Evolutionary conservation across 768 basidiomycete genomes (phyloP).

Genomic region (Trametes cubensis): DNA sequence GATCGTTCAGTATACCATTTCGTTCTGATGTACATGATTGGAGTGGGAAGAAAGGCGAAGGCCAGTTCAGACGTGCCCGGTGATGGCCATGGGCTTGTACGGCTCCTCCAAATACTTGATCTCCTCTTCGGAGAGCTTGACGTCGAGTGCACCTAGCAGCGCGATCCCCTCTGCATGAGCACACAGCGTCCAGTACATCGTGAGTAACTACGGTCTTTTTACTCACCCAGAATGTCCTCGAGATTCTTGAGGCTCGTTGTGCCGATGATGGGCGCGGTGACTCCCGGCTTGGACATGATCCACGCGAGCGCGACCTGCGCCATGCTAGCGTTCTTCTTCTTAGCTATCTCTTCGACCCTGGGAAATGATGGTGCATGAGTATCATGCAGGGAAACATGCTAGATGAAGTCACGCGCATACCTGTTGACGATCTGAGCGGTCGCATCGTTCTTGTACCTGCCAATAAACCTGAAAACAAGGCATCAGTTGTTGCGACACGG

Average conservation of each 20-base stretch:
- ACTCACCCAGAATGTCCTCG: conserved; percentile 39
- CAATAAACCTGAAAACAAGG: neutral
- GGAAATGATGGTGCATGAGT: neutral
- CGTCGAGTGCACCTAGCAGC: conserved; percentile 44
- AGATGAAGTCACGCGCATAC: neutral
- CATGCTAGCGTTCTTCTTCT: conserved; percentile 39
- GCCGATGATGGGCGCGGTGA: conserved; percentile 33
- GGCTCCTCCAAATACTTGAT: conserved; percentile 56
- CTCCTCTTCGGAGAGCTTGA: conserved; percentile 59
- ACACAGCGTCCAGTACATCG: no score
- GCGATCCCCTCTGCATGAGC: neutral
- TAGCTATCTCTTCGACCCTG: conserved; percentile 44
- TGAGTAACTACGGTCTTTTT: conserved; percentile 8
- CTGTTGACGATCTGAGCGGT: conserved; percentile 41
- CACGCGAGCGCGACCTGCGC: conserved; percentile 42
- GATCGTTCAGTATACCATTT: no score
- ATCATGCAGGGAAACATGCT: conserved; percentile 13
- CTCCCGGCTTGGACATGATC: conserved; percentile 33
- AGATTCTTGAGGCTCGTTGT: conserved; percentile 39
- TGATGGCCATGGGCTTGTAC: conserved; percentile 47
- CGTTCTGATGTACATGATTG: no score
- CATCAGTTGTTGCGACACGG: neutral
- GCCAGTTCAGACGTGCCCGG: neutral
- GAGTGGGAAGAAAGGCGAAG: no score
- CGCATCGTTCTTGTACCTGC: conserved; percentile 4